A percentile compares a stretch with the other conserved stretches of the same genome.
Evolutionary conservation across 1,139 yeast species (phyloP).

Genomic region (Suhomyces chickasaworum): DNA sequence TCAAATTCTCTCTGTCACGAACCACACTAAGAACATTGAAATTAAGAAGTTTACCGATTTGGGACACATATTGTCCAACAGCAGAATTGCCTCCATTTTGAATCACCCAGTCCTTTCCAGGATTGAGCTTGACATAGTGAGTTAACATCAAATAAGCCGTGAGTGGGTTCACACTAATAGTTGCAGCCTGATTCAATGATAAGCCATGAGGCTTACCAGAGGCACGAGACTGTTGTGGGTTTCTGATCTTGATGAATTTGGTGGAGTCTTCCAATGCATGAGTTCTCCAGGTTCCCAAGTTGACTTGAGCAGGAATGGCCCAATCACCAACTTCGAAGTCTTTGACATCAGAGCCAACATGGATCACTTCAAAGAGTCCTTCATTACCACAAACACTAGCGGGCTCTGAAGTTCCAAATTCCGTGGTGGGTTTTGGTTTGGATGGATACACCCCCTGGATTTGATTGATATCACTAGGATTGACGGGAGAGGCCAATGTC

Average conservation of each 20-base stretch:
- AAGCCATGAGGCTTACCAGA: conserved; percentile 44
- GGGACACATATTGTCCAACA: conserved; percentile 93
- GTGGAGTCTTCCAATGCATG: conserved; percentile 60
- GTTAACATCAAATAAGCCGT: conserved; percentile 91
- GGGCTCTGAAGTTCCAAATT: conserved; percentile 55
- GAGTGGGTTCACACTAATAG: conserved; percentile 86
- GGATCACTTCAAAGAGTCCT: conserved; percentile 82
- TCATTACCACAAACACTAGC: conserved; percentile 90
- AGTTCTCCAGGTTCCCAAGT: conserved; percentile 95
- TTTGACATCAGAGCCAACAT: conserved; percentile 61
- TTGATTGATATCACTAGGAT: conserved; percentile 91
- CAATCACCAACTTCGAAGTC: conserved; percentile 74
- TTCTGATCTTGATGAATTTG: conserved; percentile 56
- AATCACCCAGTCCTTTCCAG: conserved; percentile 85
- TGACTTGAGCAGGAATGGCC: conserved; percentile 82
- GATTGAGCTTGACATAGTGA: conserved; percentile 58
- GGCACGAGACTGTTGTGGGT: conserved; percentile 37
- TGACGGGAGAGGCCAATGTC: conserved; percentile 84
- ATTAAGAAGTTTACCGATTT: conserved; percentile 77
- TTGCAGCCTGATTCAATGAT: conserved; percentile 73
- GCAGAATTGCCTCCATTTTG: conserved; percentile 98
- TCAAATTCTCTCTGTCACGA: conserved; percentile 78
- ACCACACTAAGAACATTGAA: conserved; percentile 83
- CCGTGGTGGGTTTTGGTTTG: conserved; percentile 60
- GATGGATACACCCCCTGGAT: conserved; percentile 93